Evolutionary conservation across 768 basidiomycete species (phyloP).

Genomic region (Tephrocybe sp.): DNA sequence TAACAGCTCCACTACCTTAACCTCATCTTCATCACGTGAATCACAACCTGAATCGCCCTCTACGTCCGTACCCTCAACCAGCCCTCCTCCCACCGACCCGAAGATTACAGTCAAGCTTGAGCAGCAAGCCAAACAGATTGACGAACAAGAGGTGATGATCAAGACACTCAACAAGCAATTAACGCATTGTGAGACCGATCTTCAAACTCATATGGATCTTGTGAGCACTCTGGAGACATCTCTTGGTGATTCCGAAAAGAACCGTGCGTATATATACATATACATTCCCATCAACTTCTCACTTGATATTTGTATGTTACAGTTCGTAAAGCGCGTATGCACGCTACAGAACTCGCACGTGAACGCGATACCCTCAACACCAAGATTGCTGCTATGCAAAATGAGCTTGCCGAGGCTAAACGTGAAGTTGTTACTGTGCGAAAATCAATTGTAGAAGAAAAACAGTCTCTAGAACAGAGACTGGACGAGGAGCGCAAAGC

Average conservation of each 20-base stretch:
- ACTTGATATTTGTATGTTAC: slow-evolving; percentile 10
- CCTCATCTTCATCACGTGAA: slow-evolving; percentile 62
- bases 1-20: slow-evolving; percentile 48
- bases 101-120: slow-evolving; percentile 64
- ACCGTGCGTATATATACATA: slow-evolving; percentile 57
- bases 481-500: slow-evolving; percentile 85
- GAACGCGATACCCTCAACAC: slow-evolving; percentile 76
- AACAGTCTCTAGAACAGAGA: slow-evolving; percentile 79
- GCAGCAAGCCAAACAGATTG: slow-evolving; percentile 72
- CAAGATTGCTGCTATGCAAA: slow-evolving; percentile 67
- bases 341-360: slow-evolving; percentile 84
- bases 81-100: slow-evolving; percentile 44
- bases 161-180: slow-evolving; percentile 93
- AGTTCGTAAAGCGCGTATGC: slow-evolving; percentile 95
- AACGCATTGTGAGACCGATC: slow-evolving; percentile 88
- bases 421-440: slow-evolving; percentile 78
- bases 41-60: slow-evolving; percentile 69
- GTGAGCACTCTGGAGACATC: slow-evolving; percentile 83
- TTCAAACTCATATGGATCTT: slow-evolving; percentile 90
- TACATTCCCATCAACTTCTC: background rate
- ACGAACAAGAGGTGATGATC: slow-evolving; percentile 89
- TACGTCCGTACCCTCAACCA: slow-evolving; percentile 52
- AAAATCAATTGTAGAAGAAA: slow-evolving; percentile 83
- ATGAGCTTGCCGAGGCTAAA: slow-evolving; percentile 75
- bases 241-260: slow-evolving; percentile 90